Percentiles rank a stretch among this genome's conserved stretches.
Conservation (phyloP, 768 basidiomycete species). For the Chalciporus pseudorubinellus region DNA sequence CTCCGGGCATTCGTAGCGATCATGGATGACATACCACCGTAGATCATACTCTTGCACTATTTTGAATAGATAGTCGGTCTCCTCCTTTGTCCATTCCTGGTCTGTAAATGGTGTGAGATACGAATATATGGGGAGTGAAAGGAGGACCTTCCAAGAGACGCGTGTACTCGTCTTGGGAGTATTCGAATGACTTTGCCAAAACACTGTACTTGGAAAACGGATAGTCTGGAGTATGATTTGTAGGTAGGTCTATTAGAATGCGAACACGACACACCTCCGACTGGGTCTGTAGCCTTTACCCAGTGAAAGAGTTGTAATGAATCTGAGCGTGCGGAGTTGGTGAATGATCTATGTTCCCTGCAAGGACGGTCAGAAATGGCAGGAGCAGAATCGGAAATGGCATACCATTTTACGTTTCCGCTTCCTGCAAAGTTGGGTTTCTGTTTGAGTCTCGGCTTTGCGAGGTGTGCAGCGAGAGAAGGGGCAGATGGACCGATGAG, state of each 20-base stretch:
- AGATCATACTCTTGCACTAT: slow-evolving; percentile 80
- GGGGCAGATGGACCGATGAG: slow-evolving; percentile 95
- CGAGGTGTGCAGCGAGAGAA: slow-evolving; percentile 72
- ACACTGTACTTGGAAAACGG: slow-evolving; percentile 83
- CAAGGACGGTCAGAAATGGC: not conserved
- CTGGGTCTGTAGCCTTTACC: slow-evolving; percentile 62
- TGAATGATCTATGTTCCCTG: slow-evolving; percentile 78
- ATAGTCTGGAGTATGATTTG: slow-evolving; percentile 50
- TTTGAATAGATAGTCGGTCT: slow-evolving; percentile 89
- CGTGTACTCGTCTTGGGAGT: slow-evolving; percentile 86
- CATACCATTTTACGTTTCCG: slow-evolving; percentile 70
- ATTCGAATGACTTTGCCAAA: slow-evolving; percentile 60
- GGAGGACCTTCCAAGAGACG: slow-evolving; percentile 66
- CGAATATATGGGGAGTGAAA: not conserved
- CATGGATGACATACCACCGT: slow-evolving; percentile 86
- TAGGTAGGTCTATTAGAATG: not conserved
- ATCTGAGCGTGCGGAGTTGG: slow-evolving; percentile 68
- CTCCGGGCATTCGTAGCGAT: slow-evolving; percentile 79
- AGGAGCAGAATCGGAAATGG: not conserved
- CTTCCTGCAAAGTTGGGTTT: slow-evolving; percentile 71
- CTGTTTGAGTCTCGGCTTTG: slow-evolving; percentile 83
- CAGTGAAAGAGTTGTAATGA: slow-evolving; percentile 77
- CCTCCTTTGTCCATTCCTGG: slow-evolving; percentile 85
- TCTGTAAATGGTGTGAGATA: slow-evolving; percentile 41
- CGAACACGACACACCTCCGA: slow-evolving; percentile 44